Evolutionary conservation across 2,329 filamentous ascomycete species (phyloP), one percentile per base, ranked within the genome.

Genomic region (Colletotrichum sansevieriae): DNA sequence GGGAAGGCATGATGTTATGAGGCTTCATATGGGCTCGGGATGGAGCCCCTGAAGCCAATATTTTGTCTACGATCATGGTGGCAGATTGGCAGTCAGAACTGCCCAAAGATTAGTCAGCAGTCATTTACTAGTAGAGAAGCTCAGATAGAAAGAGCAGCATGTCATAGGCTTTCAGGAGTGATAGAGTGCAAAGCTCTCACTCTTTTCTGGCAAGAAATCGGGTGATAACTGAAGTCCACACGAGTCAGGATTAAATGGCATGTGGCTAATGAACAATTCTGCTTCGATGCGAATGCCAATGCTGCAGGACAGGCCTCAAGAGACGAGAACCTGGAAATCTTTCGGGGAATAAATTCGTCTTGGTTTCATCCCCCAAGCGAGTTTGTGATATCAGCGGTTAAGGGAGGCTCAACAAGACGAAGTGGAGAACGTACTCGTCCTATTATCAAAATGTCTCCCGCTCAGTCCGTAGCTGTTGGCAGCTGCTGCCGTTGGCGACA

Each of bases 1-100:
- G 52, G 29, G 60, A 18, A 57, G 61, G 54, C 65, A 58, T 46
- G 61, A 58, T 52, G 60, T 58, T 57, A 68, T 46, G 65, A 68
- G 65, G 46, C 65, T 54, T 65, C 60, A 58, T 39, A 65, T 60
- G 37, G 58, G 29, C 51, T 54, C 29, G 37, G 46, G 46, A 62
- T 59, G 65, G 65, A 54, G 49, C 37, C 60, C 46, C 33, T 41
- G 52, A 37, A 54, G 25, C 58, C 20, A n/a, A 47, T n/a, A 29
- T 60, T 37, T 37, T 25, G 57, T 18, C 7, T 54, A 47, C 47
- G 35, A 35, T 29, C 11, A 20, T 35, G 9, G 25, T 49, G 15
- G 58, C 39, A 29, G 43, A 29, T 55, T 37, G 35, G 25, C 33
- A 63, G 20, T 29, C 33, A 57, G 63, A 41, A 56, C 49, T 35